Evolutionary conservation across 441 rosid genomes (phyloP).

Genomic region (Eruca vesicaria): DNA sequence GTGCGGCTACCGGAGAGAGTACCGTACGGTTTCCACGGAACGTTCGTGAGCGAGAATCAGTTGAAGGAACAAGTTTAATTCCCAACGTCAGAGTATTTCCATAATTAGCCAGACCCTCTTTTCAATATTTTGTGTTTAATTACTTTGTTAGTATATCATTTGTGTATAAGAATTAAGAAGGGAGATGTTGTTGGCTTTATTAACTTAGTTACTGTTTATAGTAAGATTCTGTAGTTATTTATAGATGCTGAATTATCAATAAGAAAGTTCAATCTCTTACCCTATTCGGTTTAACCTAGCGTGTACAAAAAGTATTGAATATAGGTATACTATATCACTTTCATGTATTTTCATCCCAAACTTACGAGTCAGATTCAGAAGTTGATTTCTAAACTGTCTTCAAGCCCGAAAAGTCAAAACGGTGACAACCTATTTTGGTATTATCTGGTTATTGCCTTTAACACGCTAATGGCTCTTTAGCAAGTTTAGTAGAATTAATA

Average conservation of each 20-base stretch:
- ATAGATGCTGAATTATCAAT: background rate
- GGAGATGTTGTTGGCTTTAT: background rate
- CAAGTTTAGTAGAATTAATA: background rate
- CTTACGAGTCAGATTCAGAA: background rate
- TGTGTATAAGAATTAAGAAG: background rate
- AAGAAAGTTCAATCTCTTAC: background rate
- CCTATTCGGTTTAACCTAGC: background rate
- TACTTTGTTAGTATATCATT: background rate
- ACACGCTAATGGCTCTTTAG: background rate
- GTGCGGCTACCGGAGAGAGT: conserved; percentile 59
- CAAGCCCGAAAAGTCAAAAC: background rate
- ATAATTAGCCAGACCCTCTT: background rate
- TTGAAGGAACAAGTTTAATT: conserved; percentile 35
- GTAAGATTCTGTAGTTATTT: background rate
- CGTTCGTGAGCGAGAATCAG: conserved; percentile 50
- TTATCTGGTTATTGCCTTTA: background rate
- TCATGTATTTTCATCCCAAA: background rate
- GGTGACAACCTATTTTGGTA: background rate
- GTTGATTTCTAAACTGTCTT: background rate
- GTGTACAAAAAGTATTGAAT: background rate
- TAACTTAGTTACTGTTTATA: background rate
- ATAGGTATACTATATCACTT: background rate
- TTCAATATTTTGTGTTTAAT: background rate
- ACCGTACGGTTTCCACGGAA: conserved; percentile 81
- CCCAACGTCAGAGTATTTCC: background rate